phyloP scores from a whole-genome alignment of 2,329 filamentous ascomycete genomes.

The Lecanoromycetidae sp. region DNA sequence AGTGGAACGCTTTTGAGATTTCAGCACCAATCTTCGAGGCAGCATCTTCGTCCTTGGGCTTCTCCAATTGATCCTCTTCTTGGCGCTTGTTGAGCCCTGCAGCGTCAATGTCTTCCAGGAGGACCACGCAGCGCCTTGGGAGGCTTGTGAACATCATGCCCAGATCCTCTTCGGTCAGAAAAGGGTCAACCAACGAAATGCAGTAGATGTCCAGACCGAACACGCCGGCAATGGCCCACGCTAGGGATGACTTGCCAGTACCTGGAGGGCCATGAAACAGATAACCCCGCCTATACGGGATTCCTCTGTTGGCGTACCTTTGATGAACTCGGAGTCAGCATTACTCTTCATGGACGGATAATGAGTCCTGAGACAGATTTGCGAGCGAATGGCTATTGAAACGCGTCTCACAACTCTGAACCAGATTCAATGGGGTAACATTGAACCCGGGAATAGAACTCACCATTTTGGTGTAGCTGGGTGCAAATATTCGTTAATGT shows the following conservation, averaged over 20 bases:
- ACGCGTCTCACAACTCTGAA: too few species aligned
- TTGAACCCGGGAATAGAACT: too few species aligned
- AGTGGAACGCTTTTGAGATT: conserved; percentile 22
- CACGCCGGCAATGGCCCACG: conserved; percentile 52
- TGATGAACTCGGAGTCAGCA: too few species aligned
- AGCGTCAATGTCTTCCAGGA: conserved; percentile 59
- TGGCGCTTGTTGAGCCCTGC: conserved; percentile 43
- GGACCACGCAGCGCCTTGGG: conserved; percentile 51
- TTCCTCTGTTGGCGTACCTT: conserved; percentile 62
- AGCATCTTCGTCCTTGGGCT: conserved; percentile 32
- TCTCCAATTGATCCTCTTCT: conserved; percentile 17
- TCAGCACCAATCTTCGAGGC: conserved; percentile 24
- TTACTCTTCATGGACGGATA: too few species aligned
- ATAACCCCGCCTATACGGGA: conserved; percentile 56
- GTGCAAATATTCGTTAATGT: conserved; percentile 69
- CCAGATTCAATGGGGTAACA: too few species aligned
- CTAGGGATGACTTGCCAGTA: conserved; percentile 59
- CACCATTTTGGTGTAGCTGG: conserved; percentile 56
- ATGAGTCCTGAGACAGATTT: too few species aligned
- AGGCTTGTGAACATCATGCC: conserved; percentile 47
- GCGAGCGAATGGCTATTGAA: too few species aligned
- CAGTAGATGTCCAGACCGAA: conserved; percentile 57
- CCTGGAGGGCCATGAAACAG: conserved; percentile 66
- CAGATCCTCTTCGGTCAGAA: conserved; percentile 51
- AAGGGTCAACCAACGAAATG: conserved; percentile 47